Percentiles rank a stretch among this genome's conserved stretches.
phyloP scores from a whole-genome alignment of 2,329 filamentous ascomycete species.

The Torrubiellomyces zombiae region DNA sequence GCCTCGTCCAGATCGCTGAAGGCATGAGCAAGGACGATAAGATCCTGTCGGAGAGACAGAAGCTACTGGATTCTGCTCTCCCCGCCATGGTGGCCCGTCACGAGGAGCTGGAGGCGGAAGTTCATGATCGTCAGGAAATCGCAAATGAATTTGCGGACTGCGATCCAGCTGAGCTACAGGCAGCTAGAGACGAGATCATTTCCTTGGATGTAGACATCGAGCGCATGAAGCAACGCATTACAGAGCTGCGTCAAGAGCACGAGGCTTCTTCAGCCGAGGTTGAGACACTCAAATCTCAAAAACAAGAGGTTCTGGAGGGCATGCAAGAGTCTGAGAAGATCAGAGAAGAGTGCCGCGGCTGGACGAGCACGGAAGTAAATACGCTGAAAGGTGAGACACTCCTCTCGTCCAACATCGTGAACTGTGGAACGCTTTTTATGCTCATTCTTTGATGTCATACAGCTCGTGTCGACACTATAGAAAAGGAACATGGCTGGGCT shows the following conservation, averaged over 20 bases:
- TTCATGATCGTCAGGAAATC: slow-evolving; percentile 50
- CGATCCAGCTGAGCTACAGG: slow-evolving; percentile 62
- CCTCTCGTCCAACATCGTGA: no score
- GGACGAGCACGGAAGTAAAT: slow-evolving; percentile 68
- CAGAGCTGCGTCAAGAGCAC: slow-evolving; percentile 48
- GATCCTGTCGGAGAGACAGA: slow-evolving; percentile 49
- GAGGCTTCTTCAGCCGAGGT: slow-evolving; percentile 50
- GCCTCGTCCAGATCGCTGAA: slow-evolving; percentile 56
- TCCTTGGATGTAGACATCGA: slow-evolving; percentile 51
- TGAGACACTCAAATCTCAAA: slow-evolving; percentile 45
- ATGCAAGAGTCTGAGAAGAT: slow-evolving; percentile 72
- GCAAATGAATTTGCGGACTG: slow-evolving; percentile 62
- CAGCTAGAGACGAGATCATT: slow-evolving; percentile 52
- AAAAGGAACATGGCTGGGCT: slow-evolving; percentile 53
- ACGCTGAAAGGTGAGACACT: slow-evolving; percentile 52
- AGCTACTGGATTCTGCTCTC: slow-evolving; percentile 48
- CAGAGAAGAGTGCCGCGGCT: slow-evolving; percentile 76
- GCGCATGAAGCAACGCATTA: slow-evolving; percentile 50
- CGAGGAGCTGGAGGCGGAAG: slow-evolving; percentile 44
- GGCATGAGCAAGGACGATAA: slow-evolving; percentile 63
- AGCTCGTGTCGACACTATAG: slow-evolving; percentile 50
- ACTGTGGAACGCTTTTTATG: not conserved
- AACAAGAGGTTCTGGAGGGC: slow-evolving; percentile 51
- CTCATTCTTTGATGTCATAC: slow-evolving; percentile 18
- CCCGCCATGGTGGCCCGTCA: slow-evolving; percentile 47